Evolutionary conservation across 2,329 filamentous ascomycete species (phyloP).

Genomic region (Bipolaris victoriae): DNA sequence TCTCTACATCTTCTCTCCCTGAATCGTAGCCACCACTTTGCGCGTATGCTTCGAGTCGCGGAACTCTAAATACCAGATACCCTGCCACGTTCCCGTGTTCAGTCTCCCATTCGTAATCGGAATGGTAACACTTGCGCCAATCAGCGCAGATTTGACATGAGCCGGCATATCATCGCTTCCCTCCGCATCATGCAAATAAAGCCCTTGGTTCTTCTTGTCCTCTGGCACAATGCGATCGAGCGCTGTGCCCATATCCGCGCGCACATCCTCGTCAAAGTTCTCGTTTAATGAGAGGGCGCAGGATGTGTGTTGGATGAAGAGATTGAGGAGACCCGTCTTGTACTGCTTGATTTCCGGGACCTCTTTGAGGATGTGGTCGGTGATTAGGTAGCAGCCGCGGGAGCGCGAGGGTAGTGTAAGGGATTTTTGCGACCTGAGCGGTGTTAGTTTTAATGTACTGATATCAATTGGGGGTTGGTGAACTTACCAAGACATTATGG

Average conservation of each 20-base stretch:
- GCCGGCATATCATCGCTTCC: slow-evolving; percentile 94
- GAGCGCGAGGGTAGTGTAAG: slow-evolving; percentile 77
- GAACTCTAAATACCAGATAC: slow-evolving; percentile 96
- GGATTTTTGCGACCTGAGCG: slow-evolving; percentile 70
- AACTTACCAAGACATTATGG: slow-evolving; percentile 42
- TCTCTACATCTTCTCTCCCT: slow-evolving; percentile 72
- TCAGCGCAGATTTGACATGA: slow-evolving; percentile 88
- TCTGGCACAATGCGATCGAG: slow-evolving; percentile 88
- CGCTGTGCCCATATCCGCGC: slow-evolving; percentile 90
- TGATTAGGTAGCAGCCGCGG: slow-evolving; percentile 89
- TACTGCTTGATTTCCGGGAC: slow-evolving; percentile 83
- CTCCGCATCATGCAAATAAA: slow-evolving; percentile 89
- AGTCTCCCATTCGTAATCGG: slow-evolving; percentile 87
- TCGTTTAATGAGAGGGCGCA: slow-evolving; percentile 92
- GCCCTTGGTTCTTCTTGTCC: slow-evolving; percentile 60
- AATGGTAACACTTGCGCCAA: slow-evolving; percentile 88
- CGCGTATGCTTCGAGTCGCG: slow-evolving; percentile 75
- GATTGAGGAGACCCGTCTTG: slow-evolving; percentile 74
- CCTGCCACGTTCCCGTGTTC: slow-evolving; percentile 77
- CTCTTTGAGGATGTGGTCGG: slow-evolving; percentile 71
- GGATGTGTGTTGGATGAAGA: slow-evolving; percentile 95
- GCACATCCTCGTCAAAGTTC: slow-evolving; percentile 86
- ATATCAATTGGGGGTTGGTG: not conserved
- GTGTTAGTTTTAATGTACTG: no score
- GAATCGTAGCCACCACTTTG: slow-evolving; percentile 89